Base-by-base conservation (phyloP, 1,284 basidiomycete species). In the Melampsora americana region DNA sequence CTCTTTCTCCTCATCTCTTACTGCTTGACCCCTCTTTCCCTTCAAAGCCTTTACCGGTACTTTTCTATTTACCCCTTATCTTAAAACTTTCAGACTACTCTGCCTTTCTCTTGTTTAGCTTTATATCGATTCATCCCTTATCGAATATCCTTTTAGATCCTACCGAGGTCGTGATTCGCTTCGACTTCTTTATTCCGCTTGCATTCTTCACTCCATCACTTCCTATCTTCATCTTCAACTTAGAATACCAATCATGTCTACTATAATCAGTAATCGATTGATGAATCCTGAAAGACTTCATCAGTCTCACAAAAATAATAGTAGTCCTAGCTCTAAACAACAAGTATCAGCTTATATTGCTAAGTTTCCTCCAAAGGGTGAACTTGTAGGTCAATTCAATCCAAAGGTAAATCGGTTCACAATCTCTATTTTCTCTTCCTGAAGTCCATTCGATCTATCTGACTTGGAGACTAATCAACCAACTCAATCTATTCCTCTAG, bases 321-420 rank as follows among this genome's bases (percentile, higher is more conserved):
- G 50, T 6, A 30, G 53, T 35, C 46, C 56, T n/a, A 56, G 39
- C 28, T 28, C 30, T 23, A 20, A 18, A 53, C 16, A 53, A 53
- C 50, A 53, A 20, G 23, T 53, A 18, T 20, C 50, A 18, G 23
- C 50, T 23, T 23, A 53, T 5, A 18, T 20, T 4, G 23, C 16
- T 4, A 53, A 20, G 50, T 53, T 53, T 16, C 50, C 50, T 53
- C 18, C 50, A 18, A 53, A 18, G 5, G 50, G 50, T 4, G 50
- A 53, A 20, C 50, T 53, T 23, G 50, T 53, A 7, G 66, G 66
- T 18, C 39, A 50, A 69, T 69, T 69, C 44, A 69, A 69, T 56
- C 66, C 66, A 12, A 56, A 69, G 9, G 66, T 69, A 12, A 32
- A 35, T 35, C 23, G 9, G 28, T 32, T 23, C 6, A 20, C 18